phyloP scores from a whole-genome alignment of 495 filamentous ascomycete genomes.

The Delitschia confertaspora region DNA sequence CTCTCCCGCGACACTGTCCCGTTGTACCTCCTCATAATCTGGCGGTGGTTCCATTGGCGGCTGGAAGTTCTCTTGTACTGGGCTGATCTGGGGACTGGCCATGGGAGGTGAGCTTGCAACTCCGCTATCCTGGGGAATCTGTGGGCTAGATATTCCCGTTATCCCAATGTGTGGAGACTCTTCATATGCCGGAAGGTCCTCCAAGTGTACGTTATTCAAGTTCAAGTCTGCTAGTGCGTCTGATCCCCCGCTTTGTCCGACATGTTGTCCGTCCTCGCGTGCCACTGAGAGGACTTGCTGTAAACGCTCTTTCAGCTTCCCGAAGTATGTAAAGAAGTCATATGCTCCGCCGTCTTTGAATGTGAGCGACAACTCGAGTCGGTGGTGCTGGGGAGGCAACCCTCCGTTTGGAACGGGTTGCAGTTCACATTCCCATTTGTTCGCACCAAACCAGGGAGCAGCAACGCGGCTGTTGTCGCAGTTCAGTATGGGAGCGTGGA shows the following conservation, averaged over 20 bases:
- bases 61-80: conserved; percentile 27
- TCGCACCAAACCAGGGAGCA: conserved; percentile 92
- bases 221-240: conserved; percentile 46
- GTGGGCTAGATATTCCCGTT: conserved; percentile 10
- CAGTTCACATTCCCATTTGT: conserved; percentile 74
- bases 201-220: conserved; percentile 55
- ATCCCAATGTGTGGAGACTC: conserved; percentile 18
- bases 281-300: conserved; percentile 69
- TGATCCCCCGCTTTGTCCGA: conserved; percentile 26
- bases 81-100: conserved; percentile 14
- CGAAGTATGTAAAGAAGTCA: conserved; percentile 78
- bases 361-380: conserved; percentile 69
- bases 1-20: conserved; percentile 59
- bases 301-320: conserved; percentile 73
- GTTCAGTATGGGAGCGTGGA: conserved; percentile 77
- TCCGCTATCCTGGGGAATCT: conserved; percentile 5
- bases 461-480: conserved; percentile 82
- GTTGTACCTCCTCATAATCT: conserved; percentile 85
- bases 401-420: conserved; percentile 78
- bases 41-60: conserved; percentile 77
- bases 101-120: conserved; percentile 10
- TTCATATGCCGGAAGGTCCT: conserved; percentile 78
- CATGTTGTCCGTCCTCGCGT: conserved; percentile 36
- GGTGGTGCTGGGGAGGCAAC: conserved; percentile 62
- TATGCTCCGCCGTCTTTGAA: conserved; percentile 94